Conservation (phyloP, 2,329 filamentous ascomycete species). For the Alternaria triticina region DNA sequence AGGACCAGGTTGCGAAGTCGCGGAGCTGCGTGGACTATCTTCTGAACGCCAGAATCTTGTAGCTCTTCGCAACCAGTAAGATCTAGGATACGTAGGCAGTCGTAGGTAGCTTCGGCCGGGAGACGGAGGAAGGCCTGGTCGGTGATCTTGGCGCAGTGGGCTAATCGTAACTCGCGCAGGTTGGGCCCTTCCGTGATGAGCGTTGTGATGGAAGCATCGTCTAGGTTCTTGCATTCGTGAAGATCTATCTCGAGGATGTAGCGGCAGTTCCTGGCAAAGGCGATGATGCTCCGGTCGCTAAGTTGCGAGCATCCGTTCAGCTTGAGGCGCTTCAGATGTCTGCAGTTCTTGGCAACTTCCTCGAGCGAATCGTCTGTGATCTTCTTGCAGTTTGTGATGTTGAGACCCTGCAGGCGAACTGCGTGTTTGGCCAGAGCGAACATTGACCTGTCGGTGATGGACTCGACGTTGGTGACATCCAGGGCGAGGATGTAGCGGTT, state of each 20-base stretch:
- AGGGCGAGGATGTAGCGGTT: conserved; percentile 85
- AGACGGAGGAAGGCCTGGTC: conserved; percentile 87
- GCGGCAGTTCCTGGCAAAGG: conserved; percentile 85
- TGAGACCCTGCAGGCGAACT: conserved; percentile 84
- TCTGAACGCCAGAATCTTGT: conserved; percentile 85
- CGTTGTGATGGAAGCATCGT: conserved; percentile 81
- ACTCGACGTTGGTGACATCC: conserved; percentile 81
- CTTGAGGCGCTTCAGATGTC: conserved; percentile 90
- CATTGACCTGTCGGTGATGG: conserved; percentile 84
- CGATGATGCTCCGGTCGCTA: conserved; percentile 79
- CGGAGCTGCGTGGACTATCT: conserved; percentile 85
- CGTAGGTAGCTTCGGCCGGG: conserved; percentile 72
- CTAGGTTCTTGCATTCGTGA: conserved; percentile 80
- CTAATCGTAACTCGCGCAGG: conserved; percentile 87
- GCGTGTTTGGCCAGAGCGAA: conserved; percentile 81
- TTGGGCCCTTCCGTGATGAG: conserved; percentile 79
- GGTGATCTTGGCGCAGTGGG: conserved; percentile 82
- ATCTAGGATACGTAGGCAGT: conserved; percentile 90
- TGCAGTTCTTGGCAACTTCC: conserved; percentile 79
- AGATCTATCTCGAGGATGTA: conserved; percentile 97
- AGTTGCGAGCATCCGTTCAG: conserved; percentile 90
- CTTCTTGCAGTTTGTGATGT: conserved; percentile 84
- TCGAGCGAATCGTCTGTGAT: conserved; percentile 88
- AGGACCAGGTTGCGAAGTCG: conserved; percentile 90
- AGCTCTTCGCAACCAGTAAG: conserved; percentile 86